Percentiles rank a stretch among this genome's conserved stretches.
Conservation (phyloP, 1,284 basidiomycete species). For the Earliella scabrosa region DNA sequence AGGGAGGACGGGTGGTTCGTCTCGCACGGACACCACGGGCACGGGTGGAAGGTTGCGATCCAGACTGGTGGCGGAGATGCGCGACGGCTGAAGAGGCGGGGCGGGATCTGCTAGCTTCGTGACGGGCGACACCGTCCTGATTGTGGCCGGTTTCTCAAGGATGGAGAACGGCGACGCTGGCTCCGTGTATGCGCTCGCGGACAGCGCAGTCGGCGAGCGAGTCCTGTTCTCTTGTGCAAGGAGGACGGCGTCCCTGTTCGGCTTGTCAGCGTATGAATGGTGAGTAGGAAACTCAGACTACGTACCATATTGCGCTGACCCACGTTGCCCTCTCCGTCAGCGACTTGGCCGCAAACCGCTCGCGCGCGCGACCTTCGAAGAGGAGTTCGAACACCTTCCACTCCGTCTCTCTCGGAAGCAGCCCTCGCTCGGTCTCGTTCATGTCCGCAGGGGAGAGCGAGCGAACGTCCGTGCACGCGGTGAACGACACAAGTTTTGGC, state of each 20-base stretch:
- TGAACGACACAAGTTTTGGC: slow-evolving; percentile 51
- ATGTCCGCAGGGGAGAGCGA: slow-evolving; percentile 54
- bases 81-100: slow-evolving; percentile 1
- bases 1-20: slow-evolving; percentile 6
- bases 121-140: background rate
- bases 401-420: slow-evolving; percentile 41
- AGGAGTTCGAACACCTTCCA: slow-evolving; percentile 63
- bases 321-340: slow-evolving; percentile 69
- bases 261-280: background rate
- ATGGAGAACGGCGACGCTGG: background rate
- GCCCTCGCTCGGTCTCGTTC: slow-evolving; percentile 43
- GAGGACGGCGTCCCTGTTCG: slow-evolving; percentile 62
- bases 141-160: background rate
- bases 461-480: slow-evolving; percentile 62
- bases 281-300: background rate
- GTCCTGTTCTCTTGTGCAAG: slow-evolving; percentile 39
- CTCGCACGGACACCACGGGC: slow-evolving; percentile 20
- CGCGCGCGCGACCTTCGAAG: slow-evolving; percentile 53
- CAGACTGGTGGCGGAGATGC: background rate
- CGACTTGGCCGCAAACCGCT: slow-evolving; percentile 64
- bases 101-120: background rate
- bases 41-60: slow-evolving; percentile 39
- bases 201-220: slow-evolving; percentile 12
- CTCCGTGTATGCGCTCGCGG: slow-evolving; percentile 6
- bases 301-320: slow-evolving; percentile 74